Conservation (phyloP, 768 basidiomycete species). For the Melanogaster broomeanus region DNA sequence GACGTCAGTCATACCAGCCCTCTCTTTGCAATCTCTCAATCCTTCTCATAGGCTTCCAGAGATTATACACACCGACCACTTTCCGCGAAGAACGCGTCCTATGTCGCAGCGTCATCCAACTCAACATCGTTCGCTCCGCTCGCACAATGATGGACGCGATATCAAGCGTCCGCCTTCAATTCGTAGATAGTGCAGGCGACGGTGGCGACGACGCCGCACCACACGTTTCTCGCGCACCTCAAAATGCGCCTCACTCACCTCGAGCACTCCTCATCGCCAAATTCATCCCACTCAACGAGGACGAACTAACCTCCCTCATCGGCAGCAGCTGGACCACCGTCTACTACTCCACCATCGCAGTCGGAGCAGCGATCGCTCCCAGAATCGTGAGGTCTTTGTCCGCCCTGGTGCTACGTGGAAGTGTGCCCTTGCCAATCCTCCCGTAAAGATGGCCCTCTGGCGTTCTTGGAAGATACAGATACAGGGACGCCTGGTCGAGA, state of each 20-base stretch:
- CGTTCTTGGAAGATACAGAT: constrained; percentile 27
- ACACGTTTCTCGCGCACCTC: constrained; percentile 43
- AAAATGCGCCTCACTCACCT: constrained; percentile 65
- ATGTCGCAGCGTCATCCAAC: constrained; percentile 69
- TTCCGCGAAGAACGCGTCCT: constrained; percentile 61
- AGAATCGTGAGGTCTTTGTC: constrained; percentile 45
- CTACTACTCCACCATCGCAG: constrained; percentile 20
- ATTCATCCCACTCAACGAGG: constrained; percentile 68
- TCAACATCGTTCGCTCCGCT: constrained; percentile 70
- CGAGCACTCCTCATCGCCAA: constrained; percentile 75
- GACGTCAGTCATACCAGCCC: constrained; percentile 55
- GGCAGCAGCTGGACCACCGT: constrained; percentile 22
- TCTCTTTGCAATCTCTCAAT: neutral
- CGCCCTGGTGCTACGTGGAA: constrained; percentile 71
- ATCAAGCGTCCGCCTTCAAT: constrained; percentile 24
- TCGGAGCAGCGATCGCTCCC: constrained; percentile 21
- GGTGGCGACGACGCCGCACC: constrained; percentile 32
- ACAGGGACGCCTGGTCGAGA: constrained; percentile 30
- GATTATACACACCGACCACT: constrained; percentile 73
- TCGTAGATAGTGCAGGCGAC: constrained; percentile 32
- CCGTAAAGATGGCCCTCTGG: constrained; percentile 26
- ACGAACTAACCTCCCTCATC: constrained; percentile 34
- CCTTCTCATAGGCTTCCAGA: constrained; percentile 64
- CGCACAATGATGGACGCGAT: constrained; percentile 63
- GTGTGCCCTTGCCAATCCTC: constrained; percentile 48